These are phyloP conservation scores for Ophiocordyceps unilateralis DNA, from an alignment of 2,329 filamentous ascomycete species.

Conservation along the genomic window DNA sequence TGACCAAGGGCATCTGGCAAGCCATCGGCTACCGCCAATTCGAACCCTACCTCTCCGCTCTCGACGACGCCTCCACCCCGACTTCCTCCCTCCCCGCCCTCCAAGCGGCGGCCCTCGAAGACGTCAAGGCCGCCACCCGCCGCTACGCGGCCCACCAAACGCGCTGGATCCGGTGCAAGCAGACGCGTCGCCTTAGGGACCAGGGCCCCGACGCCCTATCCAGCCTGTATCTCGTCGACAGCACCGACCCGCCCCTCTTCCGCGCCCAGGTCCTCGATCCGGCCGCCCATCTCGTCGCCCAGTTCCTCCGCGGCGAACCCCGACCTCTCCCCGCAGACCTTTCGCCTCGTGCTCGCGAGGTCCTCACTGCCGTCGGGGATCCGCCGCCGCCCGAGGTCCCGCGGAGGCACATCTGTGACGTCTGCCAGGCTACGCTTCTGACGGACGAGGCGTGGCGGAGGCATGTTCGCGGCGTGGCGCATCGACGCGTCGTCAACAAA, in stretches of 20 bases:
- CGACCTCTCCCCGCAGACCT: conserved; percentile 34
- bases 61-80: conserved; percentile 10
- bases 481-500: conserved; percentile 16
- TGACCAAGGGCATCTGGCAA: conserved; percentile 78
- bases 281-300: conserved; percentile 41
- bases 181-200: conserved; percentile 49
- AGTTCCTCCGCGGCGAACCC: conserved; percentile 41
- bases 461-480: conserved; percentile 19
- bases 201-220: conserved; percentile 30
- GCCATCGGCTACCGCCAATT: conserved; percentile 95
- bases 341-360: conserved; percentile 29
- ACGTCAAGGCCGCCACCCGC: conserved; percentile 66
- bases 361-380: conserved; percentile 33
- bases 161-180: conserved; percentile 73
- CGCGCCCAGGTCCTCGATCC: conserved; percentile 43
- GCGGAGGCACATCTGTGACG: conserved; percentile 47
- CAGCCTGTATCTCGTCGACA: conserved; percentile 65
- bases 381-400: conserved; percentile 34
- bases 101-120: conserved; percentile 45
- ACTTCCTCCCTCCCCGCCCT: conserved; percentile 14
- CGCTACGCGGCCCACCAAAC: conserved; percentile 78
- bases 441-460: conserved; percentile 31
- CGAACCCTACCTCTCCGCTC: conserved; percentile 45
- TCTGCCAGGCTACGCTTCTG: conserved; percentile 49
- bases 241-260: conserved; percentile 51